Evolutionary conservation across 108 stramenopile genomes (phyloP), one percentile per base, ranked within the genome.

Genomic region (Conticribra weissflogii): DNA sequence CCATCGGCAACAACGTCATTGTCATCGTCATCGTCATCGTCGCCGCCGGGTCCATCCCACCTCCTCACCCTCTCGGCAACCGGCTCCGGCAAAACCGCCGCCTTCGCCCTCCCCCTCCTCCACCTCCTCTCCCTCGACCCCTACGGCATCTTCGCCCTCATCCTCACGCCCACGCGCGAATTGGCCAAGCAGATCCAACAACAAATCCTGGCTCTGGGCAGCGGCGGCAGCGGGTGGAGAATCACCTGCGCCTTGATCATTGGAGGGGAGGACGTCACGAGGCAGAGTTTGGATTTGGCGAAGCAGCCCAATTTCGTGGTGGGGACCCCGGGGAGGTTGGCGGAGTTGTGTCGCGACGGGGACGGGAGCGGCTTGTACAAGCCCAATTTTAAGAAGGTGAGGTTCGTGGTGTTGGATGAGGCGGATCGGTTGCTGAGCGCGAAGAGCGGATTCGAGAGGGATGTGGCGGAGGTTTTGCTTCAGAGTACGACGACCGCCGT

Each of bases 121-220:
- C 90, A 96, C 54, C 59, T 71, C 18, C 84, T 98, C 58, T 76
- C 95, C 53, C 59, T 56, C 17, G 92, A 95, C 63, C 98, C 98
- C 7, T 96, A 87, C 71, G 97, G 97, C 17, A 95, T 98, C 25
- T 99, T 85, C 74, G 95, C 88, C 1, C 81, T 98, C 27, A 81
- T 98, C 29, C 62, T 99, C 47, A 92, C 94, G 59, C 98, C 98
- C 2, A 96, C 97, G 9, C 83, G 98, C 3, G 98, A 99, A 88
- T 82, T 99, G 33, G 98, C 98, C 54, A 89, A 97, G 51, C 98
- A 99, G 69, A 96, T 99, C 51, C 83, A 90, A 49, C 96, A 98
- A 63, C 97, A 98, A 76, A 81, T 99, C 25, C 55, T 85, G 28
- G 98, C 97, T 0, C 64, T 99, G 45, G 98, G 98, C 0, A 81